phyloP scores from a whole-genome alignment of 441 rosid genomes.

The Rhodomyrtus psidioides region DNA sequence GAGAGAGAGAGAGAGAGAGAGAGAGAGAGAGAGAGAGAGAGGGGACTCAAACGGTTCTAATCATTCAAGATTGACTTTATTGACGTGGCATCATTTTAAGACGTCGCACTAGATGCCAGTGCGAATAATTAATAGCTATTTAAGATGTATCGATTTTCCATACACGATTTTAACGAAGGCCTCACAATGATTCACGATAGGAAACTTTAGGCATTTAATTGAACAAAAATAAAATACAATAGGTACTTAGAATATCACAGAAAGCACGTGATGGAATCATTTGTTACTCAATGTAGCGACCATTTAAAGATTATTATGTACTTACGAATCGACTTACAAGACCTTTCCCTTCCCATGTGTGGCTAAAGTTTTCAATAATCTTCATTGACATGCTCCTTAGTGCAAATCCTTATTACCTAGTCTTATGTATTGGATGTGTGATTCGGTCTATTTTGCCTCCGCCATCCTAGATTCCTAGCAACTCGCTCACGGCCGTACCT shows the following conservation, averaged over 20 bases:
- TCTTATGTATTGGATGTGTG: neutral
- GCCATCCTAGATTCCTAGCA: neutral
- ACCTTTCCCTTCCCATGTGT: neutral
- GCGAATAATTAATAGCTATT: neutral
- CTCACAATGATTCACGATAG: neutral
- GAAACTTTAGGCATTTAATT: neutral
- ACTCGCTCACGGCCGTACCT: neutral
- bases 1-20: no score
- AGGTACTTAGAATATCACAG: neutral
- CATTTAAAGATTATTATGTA: neutral
- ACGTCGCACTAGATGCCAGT: neutral
- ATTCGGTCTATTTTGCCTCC: neutral
- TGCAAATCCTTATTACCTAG: neutral
- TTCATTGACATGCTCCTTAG: neutral
- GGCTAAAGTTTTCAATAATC: neutral
- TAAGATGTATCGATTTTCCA: fast-evolving
- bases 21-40: no score
- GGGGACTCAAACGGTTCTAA: neutral
- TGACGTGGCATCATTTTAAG: neutral
- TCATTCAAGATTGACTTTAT: no score
- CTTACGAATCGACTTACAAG: neutral
- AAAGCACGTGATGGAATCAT: neutral
- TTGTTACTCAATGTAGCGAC: neutral
- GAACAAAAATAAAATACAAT: no score
- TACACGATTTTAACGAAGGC: neutral